phyloP scores from a whole-genome alignment of 257 asterid species.

The Fraxinus excelsior region DNA sequence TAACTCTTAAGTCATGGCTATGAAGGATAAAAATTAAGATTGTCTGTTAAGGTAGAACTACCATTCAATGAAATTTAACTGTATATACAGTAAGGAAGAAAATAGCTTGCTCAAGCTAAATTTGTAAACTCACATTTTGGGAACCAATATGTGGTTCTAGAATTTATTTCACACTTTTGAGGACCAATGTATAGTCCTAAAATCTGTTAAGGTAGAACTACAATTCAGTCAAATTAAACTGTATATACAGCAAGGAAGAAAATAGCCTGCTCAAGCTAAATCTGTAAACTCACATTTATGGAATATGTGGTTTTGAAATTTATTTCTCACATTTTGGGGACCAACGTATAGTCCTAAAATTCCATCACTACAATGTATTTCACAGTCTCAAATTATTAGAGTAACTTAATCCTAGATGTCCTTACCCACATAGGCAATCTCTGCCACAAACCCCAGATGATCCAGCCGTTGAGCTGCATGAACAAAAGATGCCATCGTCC shows the following conservation, averaged over 20 bases:
- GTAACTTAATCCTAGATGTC: constrained; percentile 22
- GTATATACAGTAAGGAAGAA: background rate
- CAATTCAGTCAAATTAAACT: background rate
- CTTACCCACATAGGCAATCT: constrained; percentile 94
- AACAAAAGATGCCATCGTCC: constrained; percentile 90
- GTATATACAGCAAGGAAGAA: background rate
- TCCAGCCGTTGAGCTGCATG: constrained; percentile 72
- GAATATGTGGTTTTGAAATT: background rate
- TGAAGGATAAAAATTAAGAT: background rate
- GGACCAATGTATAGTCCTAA: constrained; percentile 14
- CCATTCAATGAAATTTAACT: background rate
- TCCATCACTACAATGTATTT: constrained; percentile 1
- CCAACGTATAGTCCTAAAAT: constrained; percentile 15
- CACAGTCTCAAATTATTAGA: constrained; percentile 20
- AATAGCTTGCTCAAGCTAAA: background rate
- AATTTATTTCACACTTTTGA: background rate
- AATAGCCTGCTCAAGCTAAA: background rate
- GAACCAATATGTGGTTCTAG: background rate
- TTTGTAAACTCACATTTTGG: background rate
- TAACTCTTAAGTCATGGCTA: background rate
- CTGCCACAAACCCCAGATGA: constrained; percentile 74
- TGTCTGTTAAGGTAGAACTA: background rate
- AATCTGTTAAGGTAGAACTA: background rate
- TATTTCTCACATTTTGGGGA: background rate
- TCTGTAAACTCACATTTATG: background rate